Evolutionary conservation across 2,329 filamentous ascomycete species (phyloP).

Genomic region (Penicillium sp.): DNA sequence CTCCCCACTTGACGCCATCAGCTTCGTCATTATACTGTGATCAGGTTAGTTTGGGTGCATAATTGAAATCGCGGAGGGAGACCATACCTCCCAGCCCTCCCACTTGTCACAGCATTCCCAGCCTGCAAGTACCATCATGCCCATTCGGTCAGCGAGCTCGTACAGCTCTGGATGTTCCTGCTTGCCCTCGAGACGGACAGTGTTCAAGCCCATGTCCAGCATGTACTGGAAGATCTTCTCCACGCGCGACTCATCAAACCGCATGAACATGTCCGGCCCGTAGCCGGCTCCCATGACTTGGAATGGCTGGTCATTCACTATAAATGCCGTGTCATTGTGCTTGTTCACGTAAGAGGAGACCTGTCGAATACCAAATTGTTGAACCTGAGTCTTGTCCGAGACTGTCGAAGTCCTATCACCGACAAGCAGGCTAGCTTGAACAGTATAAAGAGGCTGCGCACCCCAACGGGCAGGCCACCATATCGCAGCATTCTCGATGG

Average conservation of each 20-base stretch:
- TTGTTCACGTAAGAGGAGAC: slow-evolving; percentile 55
- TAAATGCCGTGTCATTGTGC: slow-evolving; percentile 58
- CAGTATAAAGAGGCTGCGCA: slow-evolving; percentile 54
- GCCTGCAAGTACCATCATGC: slow-evolving; percentile 63
- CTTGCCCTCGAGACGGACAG: slow-evolving; percentile 64
- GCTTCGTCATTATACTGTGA: slow-evolving; percentile 58
- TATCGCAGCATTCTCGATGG: slow-evolving; percentile 50
- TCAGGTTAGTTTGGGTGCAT: background rate
- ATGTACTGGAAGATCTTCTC: slow-evolving; percentile 54
- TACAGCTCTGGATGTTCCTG: slow-evolving; percentile 65
- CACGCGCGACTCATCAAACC: slow-evolving; percentile 55
- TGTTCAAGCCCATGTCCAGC: slow-evolving; percentile 64
- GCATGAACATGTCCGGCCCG: slow-evolving; percentile 62
- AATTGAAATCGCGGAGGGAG: too few relatives aligned
- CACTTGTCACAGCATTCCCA: slow-evolving; percentile 71
- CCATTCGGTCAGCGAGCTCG: slow-evolving; percentile 59
- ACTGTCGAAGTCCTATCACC: slow-evolving; percentile 9
- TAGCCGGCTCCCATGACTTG: slow-evolving; percentile 64
- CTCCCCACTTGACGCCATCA: slow-evolving; percentile 50
- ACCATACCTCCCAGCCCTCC: slow-evolving; percentile 57
- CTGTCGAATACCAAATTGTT: slow-evolving; percentile 57
- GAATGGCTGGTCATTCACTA: slow-evolving; percentile 59
- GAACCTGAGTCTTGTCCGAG: slow-evolving; percentile 38
- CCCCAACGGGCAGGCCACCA: slow-evolving; percentile 68
- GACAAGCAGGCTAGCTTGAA: slow-evolving; percentile 32